Base-by-base conservation (phyloP, 1,284 basidiomycete genomes). In the Cryptococcus neoformans region DNA sequence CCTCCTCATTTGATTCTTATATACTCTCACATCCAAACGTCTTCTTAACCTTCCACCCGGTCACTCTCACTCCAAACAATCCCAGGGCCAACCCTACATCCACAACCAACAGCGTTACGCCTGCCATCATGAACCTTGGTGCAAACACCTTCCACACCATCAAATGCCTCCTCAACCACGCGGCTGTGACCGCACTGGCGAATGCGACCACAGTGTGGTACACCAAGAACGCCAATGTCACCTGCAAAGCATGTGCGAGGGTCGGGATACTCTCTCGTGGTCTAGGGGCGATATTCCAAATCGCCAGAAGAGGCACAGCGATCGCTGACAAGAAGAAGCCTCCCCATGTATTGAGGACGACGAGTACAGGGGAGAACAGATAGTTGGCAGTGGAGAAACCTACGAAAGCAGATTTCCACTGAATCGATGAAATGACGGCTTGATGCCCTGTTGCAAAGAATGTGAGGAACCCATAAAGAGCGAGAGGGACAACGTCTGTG, bases 61-160 rank as follows among this genome's bases (percentile, higher is more conserved):
- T 74, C 12, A 75, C 53, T 14, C 68, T 57, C 35, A 77, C 50
- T 0, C 78, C 78, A 11, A 78, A 54, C 7, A 81, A 57, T 0
- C 73, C 80, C 21, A 81, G 21, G 8, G 82, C 51, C 9, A 80
- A 54, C 5, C 73, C 74, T 1, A 81, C 11, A 65, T 84, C 81
- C 5, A 81, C 76, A 0, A 76, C 62, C 6, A 84, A 55, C 36
- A 81, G 62, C 11, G 72, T 72, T 3, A 80, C 70, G 0, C 83
- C 88, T 0, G 84, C 87, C 12, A 85, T 74, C 87, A 97, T 94
- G 72, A 94, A 95, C 58, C 94, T 80, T 51, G 96, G 96, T 36
- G 93, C 93, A 73, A 98, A 99, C 5, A 97, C 87, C 78, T 98
- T 98, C 92, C 95, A 99, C 40, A 98, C 92, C 94, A 99, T 98